These are phyloP conservation scores for Pleurotus giganteus DNA, from an alignment of 768 basidiomycete genomes.

Conservation along the genomic window DNA sequence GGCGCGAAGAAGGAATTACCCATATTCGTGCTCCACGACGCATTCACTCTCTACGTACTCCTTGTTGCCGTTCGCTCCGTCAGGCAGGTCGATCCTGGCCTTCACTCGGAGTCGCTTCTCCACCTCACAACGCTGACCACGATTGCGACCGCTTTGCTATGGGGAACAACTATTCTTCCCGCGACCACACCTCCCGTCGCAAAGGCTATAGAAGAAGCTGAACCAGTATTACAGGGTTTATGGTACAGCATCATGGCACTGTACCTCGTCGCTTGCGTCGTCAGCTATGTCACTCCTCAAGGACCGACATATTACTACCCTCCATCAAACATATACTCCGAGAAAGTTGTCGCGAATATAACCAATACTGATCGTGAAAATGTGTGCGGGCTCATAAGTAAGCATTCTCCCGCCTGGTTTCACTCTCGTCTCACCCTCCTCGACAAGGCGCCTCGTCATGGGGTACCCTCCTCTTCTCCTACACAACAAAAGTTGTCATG, in stretches of 20 bases:
- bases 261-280: slow-evolving; percentile 41
- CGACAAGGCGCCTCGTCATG: slow-evolving; percentile 52
- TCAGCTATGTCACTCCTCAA: slow-evolving; percentile 54
- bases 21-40: slow-evolving; percentile 42
- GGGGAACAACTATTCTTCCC: slow-evolving; percentile 57
- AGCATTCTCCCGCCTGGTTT: slow-evolving; percentile 8
- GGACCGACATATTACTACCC: slow-evolving; percentile 80
- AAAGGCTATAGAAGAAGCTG: slow-evolving; percentile 19
- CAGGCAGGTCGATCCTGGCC: slow-evolving; percentile 35
- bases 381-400: slow-evolving; percentile 64
- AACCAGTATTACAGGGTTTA: slow-evolving; percentile 27
- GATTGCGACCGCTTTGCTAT: slow-evolving; percentile 43
- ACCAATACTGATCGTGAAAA: slow-evolving; percentile 72
- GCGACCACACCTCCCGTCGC: slow-evolving; percentile 32
- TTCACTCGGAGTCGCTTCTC: slow-evolving; percentile 49
- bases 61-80: slow-evolving; percentile 51
- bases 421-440: neutral
- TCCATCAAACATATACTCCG: slow-evolving; percentile 69
- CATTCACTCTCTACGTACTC: slow-evolving; percentile 60
- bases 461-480: slow-evolving; percentile 76
- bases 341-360: slow-evolving; percentile 57
- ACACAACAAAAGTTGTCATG: slow-evolving; percentile 85
- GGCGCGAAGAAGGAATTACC: slow-evolving; percentile 29
- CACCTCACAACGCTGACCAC: slow-evolving; percentile 62
- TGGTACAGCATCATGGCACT: slow-evolving; percentile 55